Percentiles rank a stretch among this genome's conserved stretches.
phyloP scores from a whole-genome alignment of 352 stramenopile genomes.

The Globisporangium megalacanthum region DNA sequence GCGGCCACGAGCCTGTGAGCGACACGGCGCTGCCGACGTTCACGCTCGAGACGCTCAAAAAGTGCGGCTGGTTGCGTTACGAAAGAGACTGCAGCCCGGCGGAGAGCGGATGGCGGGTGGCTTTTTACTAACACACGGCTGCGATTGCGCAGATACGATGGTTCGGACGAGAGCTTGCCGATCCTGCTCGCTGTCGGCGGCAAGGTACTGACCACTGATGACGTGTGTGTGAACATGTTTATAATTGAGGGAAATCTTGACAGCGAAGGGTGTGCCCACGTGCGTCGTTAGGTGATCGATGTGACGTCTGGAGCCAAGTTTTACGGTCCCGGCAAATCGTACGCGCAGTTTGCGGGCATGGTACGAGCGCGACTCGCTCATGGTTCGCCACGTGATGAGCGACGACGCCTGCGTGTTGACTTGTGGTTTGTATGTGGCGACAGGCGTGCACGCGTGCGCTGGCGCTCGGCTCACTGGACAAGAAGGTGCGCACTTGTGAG shows the following conservation, averaged over 20 bases:
- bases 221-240: background rate
- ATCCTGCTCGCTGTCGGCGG: slow-evolving; percentile 68
- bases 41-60: slow-evolving; percentile 58
- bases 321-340: slow-evolving; percentile 65
- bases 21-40: slow-evolving; percentile 25
- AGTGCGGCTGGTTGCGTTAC: slow-evolving; percentile 16
- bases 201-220: slow-evolving; percentile 32
- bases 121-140: background rate
- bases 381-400: background rate
- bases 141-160: slow-evolving; percentile 43
- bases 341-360: slow-evolving; percentile 70
- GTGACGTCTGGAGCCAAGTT: slow-evolving; percentile 69
- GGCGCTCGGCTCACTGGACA: slow-evolving; percentile 61
- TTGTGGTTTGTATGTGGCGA: no score
- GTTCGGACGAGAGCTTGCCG: slow-evolving; percentile 49
- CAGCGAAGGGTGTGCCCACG: background rate
- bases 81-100: background rate
- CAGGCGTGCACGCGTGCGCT: slow-evolving; percentile 74
- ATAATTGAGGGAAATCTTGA: background rate
- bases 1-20: slow-evolving; percentile 14
- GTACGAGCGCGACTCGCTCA: slow-evolving; percentile 15
- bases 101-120: no score
- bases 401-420: background rate
- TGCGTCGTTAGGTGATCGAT: slow-evolving; percentile 42
- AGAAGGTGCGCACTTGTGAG: slow-evolving; percentile 28